Evolutionary conservation across 2,329 filamentous ascomycete species (phyloP), one percentile per base, ranked within the genome.

Genomic region (Aplosporella prunicola): DNA sequence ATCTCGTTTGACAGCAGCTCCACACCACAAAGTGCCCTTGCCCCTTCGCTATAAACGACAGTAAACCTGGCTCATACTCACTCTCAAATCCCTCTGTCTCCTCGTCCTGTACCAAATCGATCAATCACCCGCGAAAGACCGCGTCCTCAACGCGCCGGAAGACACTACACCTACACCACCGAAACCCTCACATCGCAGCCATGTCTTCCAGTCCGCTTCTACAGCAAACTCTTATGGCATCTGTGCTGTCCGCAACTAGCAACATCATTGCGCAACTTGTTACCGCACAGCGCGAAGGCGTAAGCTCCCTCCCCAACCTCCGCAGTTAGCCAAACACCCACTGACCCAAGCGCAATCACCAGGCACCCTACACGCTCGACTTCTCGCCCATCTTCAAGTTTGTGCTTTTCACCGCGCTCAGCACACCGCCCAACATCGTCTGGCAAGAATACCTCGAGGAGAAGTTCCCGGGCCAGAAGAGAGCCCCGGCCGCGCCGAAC

Each of bases 391-490:
- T 93, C 28, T 63, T 87, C 47, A 82, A 87, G 55, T 94, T 93
- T 60, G 63, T 83, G 35, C 52, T 85, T 36, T 93, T 80, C 65
- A 74, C 79, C 46, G 53, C 83, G 22, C 54, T 93, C 42, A 80
- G 72, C 58, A 81, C 79, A 26, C 86, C 87, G 3, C 82, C 82
- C 29, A 95, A 95, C 61, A 84, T 86, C 53, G 55, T 84, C 50
- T 94, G 86, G 87, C 87, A 93, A 68, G 71, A 76, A 26, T 83
- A 73, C 53, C 70, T 94, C 35, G 87, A 94, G 60, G 64, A 71
- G 5, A 61, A 67, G 3, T 93, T 86, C 52, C 87, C 87, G 0
- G 79, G 80, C 1, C 49, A 63, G 5, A 60, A 61, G 38, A 31
- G 22, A n/a, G 8, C 5, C 8, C 23, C 29, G 26, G 17, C 28